Base-by-base conservation (phyloP, 2,329 filamentous ascomycete genomes). In the Fusarium domesticum region DNA sequence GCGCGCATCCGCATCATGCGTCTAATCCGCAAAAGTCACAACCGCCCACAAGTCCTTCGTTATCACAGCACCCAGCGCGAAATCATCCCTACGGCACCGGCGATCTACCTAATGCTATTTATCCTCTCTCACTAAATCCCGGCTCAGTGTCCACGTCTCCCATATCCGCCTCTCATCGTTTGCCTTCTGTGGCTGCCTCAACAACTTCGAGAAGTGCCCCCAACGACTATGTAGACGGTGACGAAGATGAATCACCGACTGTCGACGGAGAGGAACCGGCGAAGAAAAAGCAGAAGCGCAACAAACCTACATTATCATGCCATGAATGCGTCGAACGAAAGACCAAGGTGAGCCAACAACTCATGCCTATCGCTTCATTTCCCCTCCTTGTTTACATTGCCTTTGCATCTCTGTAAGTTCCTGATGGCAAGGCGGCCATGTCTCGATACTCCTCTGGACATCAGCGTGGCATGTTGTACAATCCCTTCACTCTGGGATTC, bases 241-340 rank as follows among this genome's bases (percentile, higher is more conserved):
- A 55, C 28, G 59, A 62, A 18, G 46, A 48, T 18, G 53, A 59
- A n/a, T 46, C 45, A 6, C 55, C 47, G 42, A 48, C 45, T 6
- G 34, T 52, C 8, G 54, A 56, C 45, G 59, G 50, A n/a, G 63
- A 64, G 28, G 66, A 71, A 34, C 75, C 71, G n/a, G 62, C 70
- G 10, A 76, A 70, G 64, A 87, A 87, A 71, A 89, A 86, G 69
- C 87, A 91, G 70, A 90, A 87, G 71, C 80, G 87, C 37, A 92
- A 92, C 68, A 92, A 92, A 65, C 87, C 87, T 4, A 91, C 87
- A 1, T 63, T 91, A 50, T 89, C 84, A 37, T 91, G 87, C 59
- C 78, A 83, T 50, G 85, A 89, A 63, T 92, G 87, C 61, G 87
- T 91, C 17, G 85, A 89, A 68, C 75, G 87, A 55, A 91, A 91